These are phyloP conservation scores for Mycena olivaceomarginata DNA, from an alignment of 768 basidiomycete genomes.

Conservation along the genomic window DNA sequence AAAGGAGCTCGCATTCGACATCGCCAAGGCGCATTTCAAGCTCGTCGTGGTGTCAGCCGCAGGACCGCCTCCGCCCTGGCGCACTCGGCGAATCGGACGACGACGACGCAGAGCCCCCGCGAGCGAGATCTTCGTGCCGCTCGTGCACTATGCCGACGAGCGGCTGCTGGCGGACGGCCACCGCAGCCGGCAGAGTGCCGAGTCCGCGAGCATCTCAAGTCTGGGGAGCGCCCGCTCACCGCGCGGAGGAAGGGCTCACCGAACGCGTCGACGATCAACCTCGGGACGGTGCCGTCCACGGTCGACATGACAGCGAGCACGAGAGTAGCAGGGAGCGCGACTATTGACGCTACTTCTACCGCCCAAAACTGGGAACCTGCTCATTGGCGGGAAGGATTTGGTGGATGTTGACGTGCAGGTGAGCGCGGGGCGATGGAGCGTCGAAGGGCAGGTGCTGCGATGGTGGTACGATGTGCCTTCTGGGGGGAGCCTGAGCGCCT, in stretches of 20 bases:
- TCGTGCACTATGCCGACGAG: conserved; percentile 88
- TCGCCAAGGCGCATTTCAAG: conserved; percentile 81
- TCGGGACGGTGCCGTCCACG: conserved; percentile 19
- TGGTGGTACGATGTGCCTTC: conserved; percentile 74
- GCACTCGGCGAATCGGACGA: conserved; percentile 24
- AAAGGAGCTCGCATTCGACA: conserved; percentile 83
- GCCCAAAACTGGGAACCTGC: background rate
- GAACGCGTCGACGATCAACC: conserved; percentile 40
- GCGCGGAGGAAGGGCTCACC: conserved; percentile 28
- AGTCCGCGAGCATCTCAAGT: conserved; percentile 35
- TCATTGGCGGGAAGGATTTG: conserved; percentile 47
- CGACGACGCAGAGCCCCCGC: conserved; percentile 61
- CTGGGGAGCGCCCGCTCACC: conserved; percentile 5
- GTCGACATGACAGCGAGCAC: conserved; percentile 40
- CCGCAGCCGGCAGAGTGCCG: conserved; percentile 36
- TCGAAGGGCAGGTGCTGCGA: conserved; percentile 69
- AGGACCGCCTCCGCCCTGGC: conserved; percentile 65
- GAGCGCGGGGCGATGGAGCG: conserved; percentile 63
- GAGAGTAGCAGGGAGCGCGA: conserved; percentile 41
- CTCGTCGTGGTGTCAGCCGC: conserved; percentile 78
- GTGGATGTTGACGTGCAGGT: conserved; percentile 68
- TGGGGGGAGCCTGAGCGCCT: conserved; percentile 55
- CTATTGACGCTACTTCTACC: background rate
- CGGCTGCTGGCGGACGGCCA: conserved; percentile 51
- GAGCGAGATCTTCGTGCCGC: conserved; percentile 95